Base-by-base conservation (phyloP, 768 basidiomycete species). In the Russula abietina region DNA sequence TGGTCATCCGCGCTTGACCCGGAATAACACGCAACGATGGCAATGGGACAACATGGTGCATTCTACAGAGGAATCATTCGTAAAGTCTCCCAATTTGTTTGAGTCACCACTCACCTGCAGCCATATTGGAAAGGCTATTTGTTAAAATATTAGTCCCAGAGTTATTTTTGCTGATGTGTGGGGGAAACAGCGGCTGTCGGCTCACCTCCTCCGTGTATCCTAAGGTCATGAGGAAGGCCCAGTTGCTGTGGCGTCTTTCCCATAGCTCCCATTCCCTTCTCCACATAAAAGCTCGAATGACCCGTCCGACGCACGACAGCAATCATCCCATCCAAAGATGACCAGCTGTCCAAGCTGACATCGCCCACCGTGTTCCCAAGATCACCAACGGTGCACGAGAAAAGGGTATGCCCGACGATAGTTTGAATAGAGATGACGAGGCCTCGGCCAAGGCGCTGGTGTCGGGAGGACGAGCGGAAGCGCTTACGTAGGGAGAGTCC, bases 211-310 rank as follows among this genome's bases (percentile, higher is more conserved):
- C 91, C 91, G 62, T 83, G 81, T 49, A 90, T 79, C 33, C 81
- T 76, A 66, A 81, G 77, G 59, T 90, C 86, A 17, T 78, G 80
- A 59, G 86, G 83, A 39, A 87, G 78, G 4, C 86, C 89, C 75
- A 88, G 78, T 68, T 90, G 86, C 67, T 83, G 83, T 43, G 86
- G 80, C 7, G 84, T 85, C 74, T 88, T 90, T 19, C 87, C 87
- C 85, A 88, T 87, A 4, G 90, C 90, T 53, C 81, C 83, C 84
- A 90, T 90, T 7, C 89, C 88, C 70, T 91, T 91, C 71, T 92
- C 90, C 10, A 93, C 88, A 72, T 93, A 93, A 72, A 79, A 92
- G 67, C 86, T 90, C 9, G 89, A 89, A 71, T 92, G 91, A 2
- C 91, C 89, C 19, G 89, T 92, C 63, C 89, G 79, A 68, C 80